Base-by-base conservation (phyloP, 805 yeast genomes). In the Kregervanrija pseudodelftensis region DNA sequence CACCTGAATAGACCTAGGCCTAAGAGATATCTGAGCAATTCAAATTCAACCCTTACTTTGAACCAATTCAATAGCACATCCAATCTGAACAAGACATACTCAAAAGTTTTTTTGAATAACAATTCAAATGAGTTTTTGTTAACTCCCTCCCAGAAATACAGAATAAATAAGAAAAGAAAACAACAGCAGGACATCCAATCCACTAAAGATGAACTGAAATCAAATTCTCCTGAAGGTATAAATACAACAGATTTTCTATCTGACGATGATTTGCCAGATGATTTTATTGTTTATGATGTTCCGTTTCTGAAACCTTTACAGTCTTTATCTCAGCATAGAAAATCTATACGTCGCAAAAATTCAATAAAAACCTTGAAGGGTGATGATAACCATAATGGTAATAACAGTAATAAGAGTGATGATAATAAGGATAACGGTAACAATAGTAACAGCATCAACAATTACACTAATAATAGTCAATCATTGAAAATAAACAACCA, bases 271-370 rank as follows among this genome's bases (percentile, higher is more conserved):
- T 61, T 77, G 36, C 79, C 79, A 1, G 77, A 71, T 37, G 73
- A 73, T 44, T 61, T 72, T 16, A 67, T 73, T 16, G 74, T 81
- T 47, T 82, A 67, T 61, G 81, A 82, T 52, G 84, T 82, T 14
- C 89, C 89, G 3, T 61, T 78, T 42, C 71, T 84, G 0, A 80
- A 77, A 40, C 73, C 83, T 0, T 60, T 80, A 14, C 66, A 60
- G 5, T 60, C 70, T 11, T 50, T 68, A 13, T 50, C 65, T n/a
- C 62, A 63, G 14, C 61, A 62, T 40, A 70, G 72, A 49, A 36
- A 13, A 9, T 37, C 39, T 2, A 39, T 51, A 17, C 40, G 41
- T 35, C 42, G 51, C 7, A 41, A 44, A 31, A 49, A 43, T 33
- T 37, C 17, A 30, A 32, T 31, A 41, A 47, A 37, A 36, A 41